Percentiles rank a stretch among this genome's conserved stretches.
phyloP scores from a whole-genome alignment of 768 basidiomycete genomes.

The Dictyophora rubrovolvata region DNA sequence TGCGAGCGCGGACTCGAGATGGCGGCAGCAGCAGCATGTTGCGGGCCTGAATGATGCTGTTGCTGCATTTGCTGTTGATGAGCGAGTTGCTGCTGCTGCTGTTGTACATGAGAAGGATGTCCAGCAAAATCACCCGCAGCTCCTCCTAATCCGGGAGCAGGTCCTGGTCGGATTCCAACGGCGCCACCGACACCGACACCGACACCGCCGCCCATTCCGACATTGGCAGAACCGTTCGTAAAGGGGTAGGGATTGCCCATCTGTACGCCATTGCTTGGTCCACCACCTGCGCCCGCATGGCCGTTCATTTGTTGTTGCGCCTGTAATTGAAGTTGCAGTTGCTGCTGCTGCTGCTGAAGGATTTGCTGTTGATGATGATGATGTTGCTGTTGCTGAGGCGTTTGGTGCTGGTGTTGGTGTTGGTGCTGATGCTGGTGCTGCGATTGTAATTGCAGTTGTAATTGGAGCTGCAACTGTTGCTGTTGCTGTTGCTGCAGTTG shows the following conservation, averaged over 20 bases:
- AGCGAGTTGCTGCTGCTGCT: background rate
- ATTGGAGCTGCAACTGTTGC: background rate
- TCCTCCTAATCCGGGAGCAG: background rate
- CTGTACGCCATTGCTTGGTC: background rate
- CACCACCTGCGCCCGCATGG: background rate
- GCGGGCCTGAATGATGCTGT: background rate
- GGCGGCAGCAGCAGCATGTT: too few species aligned
- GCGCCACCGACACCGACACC: background rate
- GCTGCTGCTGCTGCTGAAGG: background rate
- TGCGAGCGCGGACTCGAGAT: background rate
- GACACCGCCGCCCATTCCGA: background rate
- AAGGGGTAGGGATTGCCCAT: constrained; percentile 5
- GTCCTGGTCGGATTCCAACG: background rate
- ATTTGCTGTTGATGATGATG: background rate
- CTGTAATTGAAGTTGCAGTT: background rate
- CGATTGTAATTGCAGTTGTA: background rate
- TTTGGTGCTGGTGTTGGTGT: background rate
- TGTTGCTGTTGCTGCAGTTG: background rate
- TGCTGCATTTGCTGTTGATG: background rate
- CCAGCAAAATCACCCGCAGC: background rate
- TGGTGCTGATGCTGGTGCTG: background rate
- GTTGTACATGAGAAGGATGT: background rate
- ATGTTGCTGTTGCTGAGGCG: background rate
- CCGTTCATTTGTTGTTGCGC: background rate
- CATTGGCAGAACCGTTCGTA: background rate